These are phyloP conservation scores for Dissoconium aciculare DNA, from an alignment of 2,329 filamentous ascomycete species.

Conservation along the genomic window DNA sequence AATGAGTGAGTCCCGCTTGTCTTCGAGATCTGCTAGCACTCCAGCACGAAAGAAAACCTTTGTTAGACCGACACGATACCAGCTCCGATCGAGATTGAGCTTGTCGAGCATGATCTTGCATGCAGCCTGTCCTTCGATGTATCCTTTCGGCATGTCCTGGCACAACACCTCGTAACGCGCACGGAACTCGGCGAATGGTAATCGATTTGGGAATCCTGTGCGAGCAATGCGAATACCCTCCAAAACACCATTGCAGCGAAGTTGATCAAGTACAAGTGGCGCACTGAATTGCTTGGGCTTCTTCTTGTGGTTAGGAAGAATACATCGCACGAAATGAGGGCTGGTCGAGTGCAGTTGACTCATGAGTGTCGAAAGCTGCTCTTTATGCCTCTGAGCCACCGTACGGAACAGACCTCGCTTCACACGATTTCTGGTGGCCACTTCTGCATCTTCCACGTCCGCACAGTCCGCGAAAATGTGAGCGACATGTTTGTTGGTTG, in stretches of 20 bases:
- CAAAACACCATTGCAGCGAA: constrained; percentile 98
- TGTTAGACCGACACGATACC: constrained; percentile 86
- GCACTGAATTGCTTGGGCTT: constrained; percentile 83
- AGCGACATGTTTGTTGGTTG: constrained; percentile 69
- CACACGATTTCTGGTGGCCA: constrained; percentile 59
- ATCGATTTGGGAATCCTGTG: constrained; percentile 88
- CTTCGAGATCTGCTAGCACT: constrained; percentile 90
- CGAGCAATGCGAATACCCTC: constrained; percentile 95
- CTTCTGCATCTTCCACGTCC: constrained; percentile 59
- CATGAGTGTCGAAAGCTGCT: constrained; percentile 96
- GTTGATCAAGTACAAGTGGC: constrained; percentile 83
- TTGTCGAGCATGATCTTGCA: constrained; percentile 79
- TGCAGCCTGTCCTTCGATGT: constrained; percentile 76
- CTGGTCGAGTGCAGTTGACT: constrained; percentile 85
- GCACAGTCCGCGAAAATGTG: constrained; percentile 77
- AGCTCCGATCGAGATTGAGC: constrained; percentile 65
- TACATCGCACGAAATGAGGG: constrained; percentile 95
- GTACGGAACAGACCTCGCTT: constrained; percentile 97
- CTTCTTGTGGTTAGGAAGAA: constrained; percentile 96
- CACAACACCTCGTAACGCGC: constrained; percentile 94
- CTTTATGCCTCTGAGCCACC: constrained; percentile 91
- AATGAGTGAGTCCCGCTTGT: constrained; percentile 83
- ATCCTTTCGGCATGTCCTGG: constrained; percentile 71
- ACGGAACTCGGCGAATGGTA: constrained; percentile 85
- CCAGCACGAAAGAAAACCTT: constrained; percentile 98